These are phyloP conservation scores for Heterobasidion parviporum DNA, from an alignment of 1,284 basidiomycete species.

Conservation along the genomic window DNA sequence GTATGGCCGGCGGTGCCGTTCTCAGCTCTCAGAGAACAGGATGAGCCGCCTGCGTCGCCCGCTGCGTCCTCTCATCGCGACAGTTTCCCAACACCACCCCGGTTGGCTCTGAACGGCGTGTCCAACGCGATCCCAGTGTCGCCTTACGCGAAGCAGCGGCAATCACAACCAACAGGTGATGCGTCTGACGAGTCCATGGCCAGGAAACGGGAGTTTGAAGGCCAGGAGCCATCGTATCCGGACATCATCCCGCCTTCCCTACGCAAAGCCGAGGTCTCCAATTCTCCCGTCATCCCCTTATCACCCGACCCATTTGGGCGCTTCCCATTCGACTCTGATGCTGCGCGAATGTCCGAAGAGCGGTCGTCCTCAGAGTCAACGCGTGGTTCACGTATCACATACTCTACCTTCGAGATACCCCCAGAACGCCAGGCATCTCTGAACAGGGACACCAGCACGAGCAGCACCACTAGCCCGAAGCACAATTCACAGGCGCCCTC, in stretches of 20 bases:
- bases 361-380: not conserved
- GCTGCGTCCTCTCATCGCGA: constrained; percentile 2
- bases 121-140: constrained; percentile 46
- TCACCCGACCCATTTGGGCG: constrained; percentile 75
- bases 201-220: constrained; percentile 44
- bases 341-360: constrained; percentile 4
- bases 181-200: constrained; percentile 39
- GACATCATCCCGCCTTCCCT: constrained; percentile 34
- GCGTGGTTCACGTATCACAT: not conserved
- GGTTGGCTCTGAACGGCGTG: constrained; percentile 59
- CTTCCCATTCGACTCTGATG: constrained; percentile 44
- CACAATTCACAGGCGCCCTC: constrained; percentile 23
- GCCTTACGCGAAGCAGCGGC: constrained; percentile 25
- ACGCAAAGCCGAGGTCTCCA: not conserved
- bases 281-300: constrained; percentile 43
- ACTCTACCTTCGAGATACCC: constrained; percentile 6
- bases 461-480: constrained; percentile 2
- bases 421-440: constrained; percentile 5
- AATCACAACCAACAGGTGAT: not conserved
- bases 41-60: constrained; percentile 10
- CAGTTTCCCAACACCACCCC: constrained; percentile 43
- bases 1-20: constrained; percentile 31
- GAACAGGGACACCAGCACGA: constrained; percentile 1
- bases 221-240: constrained; percentile 37
- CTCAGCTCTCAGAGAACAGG: constrained; percentile 18